Evolutionary conservation across 1,284 basidiomycete genomes (phyloP).

Genomic region (Austroboletus niveus): DNA sequence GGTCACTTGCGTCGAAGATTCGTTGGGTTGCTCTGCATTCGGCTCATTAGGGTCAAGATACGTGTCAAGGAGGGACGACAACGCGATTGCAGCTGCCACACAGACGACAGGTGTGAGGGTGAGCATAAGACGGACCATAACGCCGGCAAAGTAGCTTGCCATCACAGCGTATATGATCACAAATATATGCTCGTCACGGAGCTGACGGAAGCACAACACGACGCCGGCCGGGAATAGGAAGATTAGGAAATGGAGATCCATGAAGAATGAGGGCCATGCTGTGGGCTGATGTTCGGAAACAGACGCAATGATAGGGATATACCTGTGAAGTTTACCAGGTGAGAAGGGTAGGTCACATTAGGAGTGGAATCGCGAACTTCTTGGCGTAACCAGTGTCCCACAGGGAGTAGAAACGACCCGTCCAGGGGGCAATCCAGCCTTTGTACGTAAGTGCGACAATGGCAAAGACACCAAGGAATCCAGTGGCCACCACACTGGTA

Average conservation of each 20-base stretch:
- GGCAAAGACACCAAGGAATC: conserved; percentile 70
- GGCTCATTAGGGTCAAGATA: conserved; percentile 80
- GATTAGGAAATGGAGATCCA: conserved; percentile 97
- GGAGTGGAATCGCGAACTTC: conserved; percentile 55
- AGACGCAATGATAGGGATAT: conserved; percentile 98
- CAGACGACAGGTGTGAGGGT: conserved; percentile 92
- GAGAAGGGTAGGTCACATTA: conserved; percentile 6
- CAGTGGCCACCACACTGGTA: conserved; percentile 65
- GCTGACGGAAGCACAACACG: conserved; percentile 87
- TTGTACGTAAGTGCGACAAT: conserved; percentile 86
- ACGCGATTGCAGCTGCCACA: conserved; percentile 86
- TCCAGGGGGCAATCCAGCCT: conserved; percentile 98
- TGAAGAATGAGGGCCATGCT: conserved; percentile 99
- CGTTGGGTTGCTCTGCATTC: conserved; percentile 39
- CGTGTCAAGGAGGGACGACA: conserved; percentile 86
- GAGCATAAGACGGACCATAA: conserved; percentile 98
- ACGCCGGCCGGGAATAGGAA: conserved; percentile 98
- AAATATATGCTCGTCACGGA: conserved; percentile 97
- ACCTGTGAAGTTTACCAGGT: conserved; percentile 44
- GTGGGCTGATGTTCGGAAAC: conserved; percentile 99
- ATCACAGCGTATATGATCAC: conserved; percentile 98
- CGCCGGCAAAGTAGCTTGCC: conserved; percentile 97
- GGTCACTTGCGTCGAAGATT: conserved; percentile 20
- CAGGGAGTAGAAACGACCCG: conserved; percentile 97
- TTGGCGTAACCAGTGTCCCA: conserved; percentile 99